Percentiles rank a stretch among this genome's conserved stretches.
These are phyloP conservation scores for Cladophialophora bantiana DNA, from an alignment of 2,329 filamentous ascomycete species.

Conservation along the genomic window DNA sequence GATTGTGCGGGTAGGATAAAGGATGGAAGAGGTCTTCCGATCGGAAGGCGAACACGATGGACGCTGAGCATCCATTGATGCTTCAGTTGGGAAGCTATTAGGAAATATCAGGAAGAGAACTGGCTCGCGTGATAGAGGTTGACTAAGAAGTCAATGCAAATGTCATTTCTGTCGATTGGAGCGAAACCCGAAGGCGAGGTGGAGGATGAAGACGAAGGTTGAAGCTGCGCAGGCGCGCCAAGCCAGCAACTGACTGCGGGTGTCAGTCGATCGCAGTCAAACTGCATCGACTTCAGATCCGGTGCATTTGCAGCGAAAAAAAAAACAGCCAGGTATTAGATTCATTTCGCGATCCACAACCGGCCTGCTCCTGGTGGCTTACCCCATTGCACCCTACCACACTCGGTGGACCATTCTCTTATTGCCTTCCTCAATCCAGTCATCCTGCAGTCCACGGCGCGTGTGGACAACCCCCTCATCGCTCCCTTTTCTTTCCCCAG, in stretches of 20 bases:
- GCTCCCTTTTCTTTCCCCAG: constrained; percentile 6
- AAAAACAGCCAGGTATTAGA: neutral
- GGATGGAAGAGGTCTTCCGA: neutral
- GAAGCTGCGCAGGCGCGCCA: constrained; percentile 1
- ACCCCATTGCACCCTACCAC: neutral
- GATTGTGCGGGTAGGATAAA: neutral
- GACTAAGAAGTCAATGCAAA: neutral
- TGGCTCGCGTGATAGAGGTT: neutral
- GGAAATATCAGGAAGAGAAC: neutral
- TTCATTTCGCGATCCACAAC: constrained; percentile 6
- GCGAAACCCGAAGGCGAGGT: neutral
- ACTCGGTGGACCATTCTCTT: neutral
- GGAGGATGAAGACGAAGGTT: neutral
- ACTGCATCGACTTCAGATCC: constrained; percentile 6
- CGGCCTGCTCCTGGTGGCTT: neutral
- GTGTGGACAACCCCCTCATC: constrained; percentile 8
- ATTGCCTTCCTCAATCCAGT: neutral
- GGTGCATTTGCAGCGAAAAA: constrained; percentile 1
- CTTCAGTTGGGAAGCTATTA: constrained; percentile 24
- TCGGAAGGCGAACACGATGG: constrained; percentile 16
- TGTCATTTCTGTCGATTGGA: neutral
- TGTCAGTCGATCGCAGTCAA: constrained; percentile 4
- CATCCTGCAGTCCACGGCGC: constrained; percentile 8
- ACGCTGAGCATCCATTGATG: constrained; percentile 36
- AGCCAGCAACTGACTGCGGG: neutral